A percentile compares a stretch with the other conserved stretches of the same genome.
These are phyloP conservation scores for Aureobasidium zeae DNA, from an alignment of 2,329 filamentous ascomycete genomes.

Conservation along the genomic window DNA sequence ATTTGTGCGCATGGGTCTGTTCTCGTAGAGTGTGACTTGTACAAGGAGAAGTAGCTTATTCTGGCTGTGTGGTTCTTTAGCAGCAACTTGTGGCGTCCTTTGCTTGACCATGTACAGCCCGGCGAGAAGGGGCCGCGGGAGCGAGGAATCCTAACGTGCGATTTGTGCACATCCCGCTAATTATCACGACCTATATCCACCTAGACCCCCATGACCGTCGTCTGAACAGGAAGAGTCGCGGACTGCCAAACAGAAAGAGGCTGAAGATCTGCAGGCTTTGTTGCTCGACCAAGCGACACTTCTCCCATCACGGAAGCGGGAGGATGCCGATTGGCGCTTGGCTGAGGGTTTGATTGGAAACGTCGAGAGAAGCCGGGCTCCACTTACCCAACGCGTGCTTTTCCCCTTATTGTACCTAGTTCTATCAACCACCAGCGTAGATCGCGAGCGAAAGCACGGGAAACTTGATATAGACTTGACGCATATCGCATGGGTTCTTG, in stretches of 20 bases:
- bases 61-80: too few species aligned
- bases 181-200: too few species aligned
- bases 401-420: too few species aligned
- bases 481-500: constrained; percentile 6
- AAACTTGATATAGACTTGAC: neutral
- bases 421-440: constrained; percentile 1
- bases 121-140: neutral
- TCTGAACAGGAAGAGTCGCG: too few species aligned
- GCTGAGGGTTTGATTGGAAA: neutral
- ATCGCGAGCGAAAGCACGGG: neutral
- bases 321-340: neutral
- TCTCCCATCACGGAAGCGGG: neutral
- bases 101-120: neutral
- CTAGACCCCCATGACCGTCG: too few species aligned
- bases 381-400: neutral
- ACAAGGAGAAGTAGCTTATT: too few species aligned
- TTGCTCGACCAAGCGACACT: neutral
- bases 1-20: constrained; percentile 1
- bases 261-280: neutral
- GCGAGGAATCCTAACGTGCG: constrained; percentile 5
- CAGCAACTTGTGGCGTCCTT: neutral
- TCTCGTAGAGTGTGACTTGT: too few species aligned
- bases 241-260: neutral
- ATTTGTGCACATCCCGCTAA: neutral
- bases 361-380: constrained; percentile 1